Evolutionary conservation across 1,284 basidiomycete genomes (phyloP).

Genomic region (Grifola frondosa): DNA sequence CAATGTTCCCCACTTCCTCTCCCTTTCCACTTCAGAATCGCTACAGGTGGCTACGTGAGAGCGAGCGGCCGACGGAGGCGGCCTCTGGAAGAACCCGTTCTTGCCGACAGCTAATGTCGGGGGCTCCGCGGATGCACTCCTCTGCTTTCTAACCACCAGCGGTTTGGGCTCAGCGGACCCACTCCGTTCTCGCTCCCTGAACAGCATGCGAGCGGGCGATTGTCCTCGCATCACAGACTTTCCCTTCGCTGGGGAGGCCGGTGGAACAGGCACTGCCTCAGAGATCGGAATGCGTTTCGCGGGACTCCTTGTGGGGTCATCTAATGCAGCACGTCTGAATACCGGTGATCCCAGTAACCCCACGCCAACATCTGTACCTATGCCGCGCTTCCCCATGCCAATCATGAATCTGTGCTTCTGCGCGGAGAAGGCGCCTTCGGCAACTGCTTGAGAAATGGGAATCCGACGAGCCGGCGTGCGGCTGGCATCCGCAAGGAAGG

Average conservation of each 20-base stretch:
- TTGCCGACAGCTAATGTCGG: slow-evolving; percentile 7
- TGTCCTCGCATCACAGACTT: slow-evolving; percentile 11
- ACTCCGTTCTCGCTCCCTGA: slow-evolving; percentile 26
- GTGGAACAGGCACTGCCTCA: slow-evolving; percentile 24
- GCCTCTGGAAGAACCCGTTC: slow-evolving; percentile 14
- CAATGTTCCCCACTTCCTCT: slow-evolving; percentile 6
- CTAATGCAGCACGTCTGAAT: slow-evolving; percentile 36
- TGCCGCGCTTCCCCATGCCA: background rate
- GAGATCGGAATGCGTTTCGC: slow-evolving; percentile 52
- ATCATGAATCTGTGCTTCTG: slow-evolving; percentile 32
- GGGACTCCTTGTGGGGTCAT: slow-evolving; percentile 48
- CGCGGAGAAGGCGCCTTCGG: slow-evolving; percentile 48
- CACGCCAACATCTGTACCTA: background rate
- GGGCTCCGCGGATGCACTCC: slow-evolving; percentile 31
- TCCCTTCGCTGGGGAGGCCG: slow-evolving; percentile 19
- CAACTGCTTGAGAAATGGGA: slow-evolving; percentile 49
- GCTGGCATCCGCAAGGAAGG: slow-evolving; percentile 33
- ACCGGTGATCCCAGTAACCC: slow-evolving; percentile 25
- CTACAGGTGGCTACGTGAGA: no score
- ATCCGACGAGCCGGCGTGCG: slow-evolving; percentile 64
- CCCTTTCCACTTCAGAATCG: background rate
- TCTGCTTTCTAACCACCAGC: slow-evolving; percentile 23
- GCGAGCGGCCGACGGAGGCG: slow-evolving; percentile 9
- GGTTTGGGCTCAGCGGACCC: slow-evolving; percentile 38
- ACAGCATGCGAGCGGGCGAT: slow-evolving; percentile 17